These are phyloP conservation scores for Cicer yamashitae DNA, from an alignment of 306 rosid genomes.

Conservation along the genomic window DNA sequence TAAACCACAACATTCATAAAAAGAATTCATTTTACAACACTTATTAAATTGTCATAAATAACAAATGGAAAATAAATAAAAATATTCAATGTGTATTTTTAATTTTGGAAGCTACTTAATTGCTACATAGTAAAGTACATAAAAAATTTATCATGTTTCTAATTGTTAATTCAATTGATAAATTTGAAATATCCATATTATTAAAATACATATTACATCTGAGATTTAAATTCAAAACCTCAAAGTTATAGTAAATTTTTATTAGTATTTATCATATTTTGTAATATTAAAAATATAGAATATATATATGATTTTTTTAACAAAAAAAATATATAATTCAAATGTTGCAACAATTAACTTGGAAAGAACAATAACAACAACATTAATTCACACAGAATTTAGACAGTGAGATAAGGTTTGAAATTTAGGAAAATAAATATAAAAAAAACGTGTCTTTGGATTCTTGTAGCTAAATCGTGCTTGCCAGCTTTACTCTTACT, in stretches of 20 bases:
- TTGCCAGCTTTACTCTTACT: conserved; percentile 80
- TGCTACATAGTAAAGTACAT: not conserved
- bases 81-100: not conserved
- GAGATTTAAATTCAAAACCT: too few species aligned
- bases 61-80: not conserved
- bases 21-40: not conserved
- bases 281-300: too few species aligned
- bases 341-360: not conserved
- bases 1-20: too few species aligned
- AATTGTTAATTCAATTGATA: too few species aligned
- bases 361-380: conserved; percentile 10
- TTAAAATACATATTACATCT: too few species aligned
- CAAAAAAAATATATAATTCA: not conserved
- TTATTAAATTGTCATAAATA: not conserved
- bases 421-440: not conserved
- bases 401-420: conserved; percentile 3
- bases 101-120: not conserved
- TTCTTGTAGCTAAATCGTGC: conserved; percentile 73
- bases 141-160: too few species aligned
- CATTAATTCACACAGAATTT: not conserved
- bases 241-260: too few species aligned
- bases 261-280: too few species aligned
- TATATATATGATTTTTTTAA: too few species aligned
- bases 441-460: conserved; percentile 49
- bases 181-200: too few species aligned